Base-by-base conservation (phyloP, 345 rosid genomes). In the Physaria fendleri region DNA sequence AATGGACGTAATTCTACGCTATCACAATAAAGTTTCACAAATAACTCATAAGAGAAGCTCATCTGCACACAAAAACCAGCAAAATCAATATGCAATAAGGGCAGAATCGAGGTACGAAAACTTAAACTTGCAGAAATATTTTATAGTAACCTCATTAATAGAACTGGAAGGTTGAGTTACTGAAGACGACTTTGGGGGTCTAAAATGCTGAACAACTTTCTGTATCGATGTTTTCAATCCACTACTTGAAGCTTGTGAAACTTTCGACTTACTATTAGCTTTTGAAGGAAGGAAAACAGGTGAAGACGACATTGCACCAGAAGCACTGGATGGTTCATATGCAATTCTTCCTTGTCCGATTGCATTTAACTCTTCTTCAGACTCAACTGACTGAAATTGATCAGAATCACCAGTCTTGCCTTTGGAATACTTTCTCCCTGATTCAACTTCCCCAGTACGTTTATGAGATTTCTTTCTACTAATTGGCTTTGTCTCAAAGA, bases 161-260 rank as follows among this genome's bases (percentile, higher is more conserved):
- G 67, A 54, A 64, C 65, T 23, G 5, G 51, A 65, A 62, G 78
- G 70, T 29, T 55, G 55, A 60, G 55, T 23, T n/a, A 65, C 25
- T 22, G 69, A 69, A 13, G 74, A 69, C 10, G 72, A 73, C 59
- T 76, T 79, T 24, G 75, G 61, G 20, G 60, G 63, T 81, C 65
- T 81, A 42, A 83, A 75, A 64, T 79, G 89, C 47, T 81, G 79
- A n/a, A 78, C 81, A 59, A 73, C 81, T 76, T 71, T 81, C 73
- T 56, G 70, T 63, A 79, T 49, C 2, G 87, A 85, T 39, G 75
- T 71, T 78, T 74, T 81, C 52, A 78, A 16, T 42, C 79, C 80
- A 77, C 62, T 73, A 66, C 72, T 55, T 37, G 78, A 59, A 58
- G 51, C 63, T 39, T 56, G 81, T 5, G 75, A 69, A 42, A 69